phyloP scores from a whole-genome alignment of 2,329 filamentous ascomycete genomes.

The Aspergillus persii region DNA sequence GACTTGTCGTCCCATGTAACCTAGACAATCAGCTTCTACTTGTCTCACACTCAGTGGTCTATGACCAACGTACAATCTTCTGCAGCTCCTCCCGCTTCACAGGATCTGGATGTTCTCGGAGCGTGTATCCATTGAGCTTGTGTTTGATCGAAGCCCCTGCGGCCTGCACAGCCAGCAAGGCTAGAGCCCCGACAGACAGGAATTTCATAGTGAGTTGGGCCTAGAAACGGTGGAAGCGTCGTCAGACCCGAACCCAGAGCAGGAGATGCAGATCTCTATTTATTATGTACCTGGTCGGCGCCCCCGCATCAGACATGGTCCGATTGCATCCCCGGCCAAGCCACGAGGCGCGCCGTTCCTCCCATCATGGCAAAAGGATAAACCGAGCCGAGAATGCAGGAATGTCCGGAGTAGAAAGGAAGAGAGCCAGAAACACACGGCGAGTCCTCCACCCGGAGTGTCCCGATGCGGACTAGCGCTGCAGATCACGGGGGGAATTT shows the following conservation, averaged over 20 bases:
- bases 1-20: constrained; percentile 73
- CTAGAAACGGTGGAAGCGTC: background rate
- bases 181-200: constrained; percentile 28
- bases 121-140: constrained; percentile 49
- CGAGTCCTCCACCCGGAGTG: constrained; percentile 8
- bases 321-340: background rate
- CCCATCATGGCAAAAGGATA: background rate
- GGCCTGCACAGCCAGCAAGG: constrained; percentile 45
- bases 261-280: background rate
- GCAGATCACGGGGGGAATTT: constrained; percentile 3
- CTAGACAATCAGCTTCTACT: constrained; percentile 16
- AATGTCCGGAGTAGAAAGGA: background rate
- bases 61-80: constrained; percentile 46
- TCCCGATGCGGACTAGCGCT: background rate
- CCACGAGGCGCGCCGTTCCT: background rate
- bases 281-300: background rate
- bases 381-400: background rate
- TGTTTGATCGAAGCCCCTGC: constrained; percentile 51
- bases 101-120: constrained; percentile 36
- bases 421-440: background rate
- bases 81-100: constrained; percentile 52
- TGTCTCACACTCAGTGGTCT: background rate
- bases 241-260: background rate
- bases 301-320: background rate
- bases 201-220: constrained; percentile 37